Percentiles rank a stretch among this genome's conserved stretches.
Conservation (phyloP, 805 yeast species). For the Candida ponderosae region DNA sequence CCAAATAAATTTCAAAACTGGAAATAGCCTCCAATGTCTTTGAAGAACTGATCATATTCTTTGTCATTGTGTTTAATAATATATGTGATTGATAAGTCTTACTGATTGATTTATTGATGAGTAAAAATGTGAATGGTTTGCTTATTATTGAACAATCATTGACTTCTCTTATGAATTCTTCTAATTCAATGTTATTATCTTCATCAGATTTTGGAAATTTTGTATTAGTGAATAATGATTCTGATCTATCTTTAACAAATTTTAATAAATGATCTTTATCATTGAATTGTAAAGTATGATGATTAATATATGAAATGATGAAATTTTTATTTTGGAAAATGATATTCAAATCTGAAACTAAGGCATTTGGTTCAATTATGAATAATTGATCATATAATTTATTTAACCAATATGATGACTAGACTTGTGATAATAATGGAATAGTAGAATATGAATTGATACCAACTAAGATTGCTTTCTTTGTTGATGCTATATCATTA, state of each 20-base stretch:
- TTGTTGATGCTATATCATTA: background rate
- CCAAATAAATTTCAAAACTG: conserved; percentile 31
- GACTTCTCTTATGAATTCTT: conserved; percentile 25
- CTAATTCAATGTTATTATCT: conserved; percentile 18
- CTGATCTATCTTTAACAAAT: conserved; percentile 8
- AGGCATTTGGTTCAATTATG: background rate
- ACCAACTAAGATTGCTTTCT: conserved; percentile 1
- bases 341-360: conserved; percentile 1
- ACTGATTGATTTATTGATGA: conserved; percentile 25
- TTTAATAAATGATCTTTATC: background rate
- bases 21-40: conserved; percentile 19
- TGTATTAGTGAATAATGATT: conserved; percentile 14
- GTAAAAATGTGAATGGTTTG: conserved; percentile 9
- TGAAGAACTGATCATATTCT: conserved; percentile 17
- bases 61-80: conserved; percentile 27
- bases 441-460: conserved; percentile 6
- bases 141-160: conserved; percentile 8
- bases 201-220: conserved; percentile 40
- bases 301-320: conserved; percentile 8
- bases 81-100: conserved; percentile 38
- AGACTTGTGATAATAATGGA: conserved; percentile 14
- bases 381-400: conserved; percentile 5
- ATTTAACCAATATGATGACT: conserved; percentile 14
- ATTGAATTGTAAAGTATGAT: background rate
- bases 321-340: conserved; percentile 10